Evolutionary conservation across 176 grass and related monocot species (phyloP), one percentile per base, ranked within the genome.

Genomic region (Phoenix dactylifera): DNA sequence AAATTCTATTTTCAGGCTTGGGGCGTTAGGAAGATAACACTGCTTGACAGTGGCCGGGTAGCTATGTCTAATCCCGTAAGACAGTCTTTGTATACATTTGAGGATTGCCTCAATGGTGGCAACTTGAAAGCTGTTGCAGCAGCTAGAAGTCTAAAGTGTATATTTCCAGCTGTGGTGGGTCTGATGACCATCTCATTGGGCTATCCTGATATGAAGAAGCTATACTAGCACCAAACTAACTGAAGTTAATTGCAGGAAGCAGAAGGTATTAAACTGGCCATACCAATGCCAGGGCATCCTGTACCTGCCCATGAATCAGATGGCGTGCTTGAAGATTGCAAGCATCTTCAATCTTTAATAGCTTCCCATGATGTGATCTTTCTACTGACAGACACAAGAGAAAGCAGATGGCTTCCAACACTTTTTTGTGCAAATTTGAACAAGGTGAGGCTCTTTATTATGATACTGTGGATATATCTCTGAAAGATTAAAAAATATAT

Each of bases 271-370:
- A 62, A 55, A 60, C 87, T 96, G 75, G 65, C 85, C 65, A 88
- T 96, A 82, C 87, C 83, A 35, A 96, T 96, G 92, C 92, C 92
- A 24, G 92, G 92, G 28, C 92, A 96, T 85, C 81, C 81, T 55
- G 71, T 90, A n/a, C 83, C 81, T 63, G 65, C 62, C 57, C 72
- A 73, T 50, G 92, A 90, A 90, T 68, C 62, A 55, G 75, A n/a
- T 56, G 35, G 64, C 23, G 77, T 90, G 26, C 75, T 74, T 67
- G 59, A 96, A 63, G 70, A 67, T 66, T 96, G 92, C 63, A 58
- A 78, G 44, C 48, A 9, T 24, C 83, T 96, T 49, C 61, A 82
- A 51, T 50, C 70, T 49, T 85, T 96, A 50, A 77, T 96, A 54
- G 60, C 76, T 66, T 75, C 77, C n/a, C 92, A 96, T 75, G 92